Conservation (phyloP, 352 stramenopile species). For the Pythium oligandrum region DNA sequence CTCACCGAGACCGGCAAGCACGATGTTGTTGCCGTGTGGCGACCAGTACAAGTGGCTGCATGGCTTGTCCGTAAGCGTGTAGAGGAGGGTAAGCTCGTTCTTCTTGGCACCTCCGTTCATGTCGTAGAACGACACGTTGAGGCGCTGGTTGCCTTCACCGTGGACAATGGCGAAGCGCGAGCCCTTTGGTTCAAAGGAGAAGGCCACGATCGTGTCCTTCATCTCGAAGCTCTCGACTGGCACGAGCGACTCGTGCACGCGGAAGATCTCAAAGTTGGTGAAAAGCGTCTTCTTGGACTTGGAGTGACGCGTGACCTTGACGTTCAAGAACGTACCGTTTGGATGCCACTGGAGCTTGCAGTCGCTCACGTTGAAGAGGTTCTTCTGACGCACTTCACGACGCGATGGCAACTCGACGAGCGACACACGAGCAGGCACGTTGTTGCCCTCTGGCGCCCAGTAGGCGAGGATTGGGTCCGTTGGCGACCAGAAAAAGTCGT, state of each 20-base stretch:
- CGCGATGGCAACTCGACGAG: conserved; percentile 95
- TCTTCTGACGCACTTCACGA: conserved; percentile 96
- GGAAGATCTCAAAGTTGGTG: conserved; percentile 99
- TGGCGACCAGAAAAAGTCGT: conserved; percentile 98
- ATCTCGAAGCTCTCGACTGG: conserved; percentile 98
- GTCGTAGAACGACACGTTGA: conserved; percentile 97
- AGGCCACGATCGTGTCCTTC: conserved; percentile 94
- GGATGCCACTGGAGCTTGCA: conserved; percentile 95
- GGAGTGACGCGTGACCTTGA: conserved; percentile 85
- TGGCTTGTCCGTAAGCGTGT: conserved; percentile 93
- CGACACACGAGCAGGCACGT: conserved; percentile 95
- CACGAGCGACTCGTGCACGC: conserved; percentile 92
- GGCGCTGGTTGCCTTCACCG: conserved; percentile 89
- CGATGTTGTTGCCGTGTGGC: conserved; percentile 90
- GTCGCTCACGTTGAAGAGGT: conserved; percentile 97
- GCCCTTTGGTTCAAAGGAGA: conserved; percentile 96
- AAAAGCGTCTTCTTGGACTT: conserved; percentile 98
- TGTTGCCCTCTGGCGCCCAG: conserved; percentile 94
- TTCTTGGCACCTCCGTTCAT: conserved; percentile 72
- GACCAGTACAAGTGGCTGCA: conserved; percentile 98
- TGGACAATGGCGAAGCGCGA: conserved; percentile 96
- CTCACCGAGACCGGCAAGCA: conserved; percentile 93
- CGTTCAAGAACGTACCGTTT: conserved; percentile 92
- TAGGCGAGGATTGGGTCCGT: conserved; percentile 94
- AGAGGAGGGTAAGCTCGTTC: conserved; percentile 92